A percentile compares a stretch with the other conserved stretches of the same genome.
phyloP scores from a whole-genome alignment of 495 filamentous ascomycete genomes.

The Neurospora africana region DNA sequence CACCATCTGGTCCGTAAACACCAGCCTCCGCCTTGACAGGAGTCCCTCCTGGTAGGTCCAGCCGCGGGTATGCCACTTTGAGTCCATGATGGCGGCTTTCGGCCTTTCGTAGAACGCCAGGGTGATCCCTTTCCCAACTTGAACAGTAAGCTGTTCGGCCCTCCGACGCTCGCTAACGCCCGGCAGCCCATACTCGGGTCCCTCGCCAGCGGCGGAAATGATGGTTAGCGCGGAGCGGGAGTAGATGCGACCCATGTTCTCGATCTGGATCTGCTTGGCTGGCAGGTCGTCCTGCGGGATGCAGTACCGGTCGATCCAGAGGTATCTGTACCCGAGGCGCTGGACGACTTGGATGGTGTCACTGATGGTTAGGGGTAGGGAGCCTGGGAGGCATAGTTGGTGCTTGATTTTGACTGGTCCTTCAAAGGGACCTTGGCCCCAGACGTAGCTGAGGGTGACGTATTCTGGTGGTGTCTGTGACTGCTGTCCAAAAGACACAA shows the following conservation, averaged over 20 bases:
- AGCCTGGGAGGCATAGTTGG: neutral
- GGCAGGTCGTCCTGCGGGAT: conserved; percentile 9
- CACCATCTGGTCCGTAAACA: conserved; percentile 18
- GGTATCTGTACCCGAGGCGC: neutral
- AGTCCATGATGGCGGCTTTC: conserved; percentile 6
- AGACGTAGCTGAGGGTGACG: neutral
- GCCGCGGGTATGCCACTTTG: conserved; percentile 24
- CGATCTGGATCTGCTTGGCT: conserved; percentile 17
- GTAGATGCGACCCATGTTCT: conserved; percentile 22
- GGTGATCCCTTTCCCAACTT: neutral
- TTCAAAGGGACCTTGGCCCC: neutral
- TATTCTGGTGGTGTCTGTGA: neutral
- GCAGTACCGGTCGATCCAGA: conserved; percentile 20
- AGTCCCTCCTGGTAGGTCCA: conserved; percentile 37
- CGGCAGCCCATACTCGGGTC: conserved; percentile 17
- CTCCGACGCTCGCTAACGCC: conserved; percentile 13
- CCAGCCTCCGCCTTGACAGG: conserved; percentile 18
- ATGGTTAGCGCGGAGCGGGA: conserved; percentile 13
- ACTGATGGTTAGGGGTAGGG: neutral
- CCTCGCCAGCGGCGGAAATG: conserved; percentile 17
- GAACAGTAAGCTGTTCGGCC: neutral
- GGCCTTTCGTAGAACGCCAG: neutral
- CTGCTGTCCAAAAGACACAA: neutral
- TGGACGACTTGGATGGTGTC: neutral
- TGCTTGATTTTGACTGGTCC: neutral